Evolutionary conservation across 176 grass and related monocot species (phyloP).

Genomic region (Alloteropsis semialata): DNA sequence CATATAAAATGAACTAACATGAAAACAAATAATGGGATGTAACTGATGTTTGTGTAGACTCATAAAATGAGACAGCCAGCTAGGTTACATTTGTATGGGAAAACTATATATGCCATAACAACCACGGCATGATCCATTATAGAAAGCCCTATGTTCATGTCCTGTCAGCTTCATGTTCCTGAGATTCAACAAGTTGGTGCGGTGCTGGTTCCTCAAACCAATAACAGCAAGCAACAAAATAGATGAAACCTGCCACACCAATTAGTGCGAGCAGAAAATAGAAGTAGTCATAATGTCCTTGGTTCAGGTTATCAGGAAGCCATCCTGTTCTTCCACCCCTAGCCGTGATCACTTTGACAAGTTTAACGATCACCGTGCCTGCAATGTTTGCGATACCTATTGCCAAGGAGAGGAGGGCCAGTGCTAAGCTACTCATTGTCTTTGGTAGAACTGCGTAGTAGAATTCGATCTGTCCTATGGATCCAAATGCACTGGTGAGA

Average conservation of each 20-base stretch:
- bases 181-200: not conserved
- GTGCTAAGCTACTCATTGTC: slow-evolving; percentile 26
- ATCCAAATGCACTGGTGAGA: slow-evolving; percentile 19
- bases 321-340: slow-evolving; percentile 5
- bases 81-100: not conserved
- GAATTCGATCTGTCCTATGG: slow-evolving; percentile 34
- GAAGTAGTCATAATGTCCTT: slow-evolving; percentile 42
- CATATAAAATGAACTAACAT: not conserved
- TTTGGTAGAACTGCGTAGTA: slow-evolving; percentile 34
- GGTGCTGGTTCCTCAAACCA: slow-evolving; percentile 25
- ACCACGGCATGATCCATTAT: not conserved
- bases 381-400: not conserved
- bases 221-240: slow-evolving; percentile 23
- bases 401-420: slow-evolving; percentile 21
- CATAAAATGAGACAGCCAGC: not conserved
- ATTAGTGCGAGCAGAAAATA: slow-evolving; percentile 15
- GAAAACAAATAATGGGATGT: not conserved
- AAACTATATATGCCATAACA: not conserved
- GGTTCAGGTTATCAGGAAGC: slow-evolving; percentile 22
- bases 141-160: not conserved
- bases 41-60: not conserved
- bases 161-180: not conserved
- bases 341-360: not conserved
- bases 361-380: not conserved
- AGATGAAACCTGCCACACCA: slow-evolving; percentile 19